These are phyloP conservation scores for Calocybe cyanea DNA, from an alignment of 768 basidiomycete species.

Conservation along the genomic window DNA sequence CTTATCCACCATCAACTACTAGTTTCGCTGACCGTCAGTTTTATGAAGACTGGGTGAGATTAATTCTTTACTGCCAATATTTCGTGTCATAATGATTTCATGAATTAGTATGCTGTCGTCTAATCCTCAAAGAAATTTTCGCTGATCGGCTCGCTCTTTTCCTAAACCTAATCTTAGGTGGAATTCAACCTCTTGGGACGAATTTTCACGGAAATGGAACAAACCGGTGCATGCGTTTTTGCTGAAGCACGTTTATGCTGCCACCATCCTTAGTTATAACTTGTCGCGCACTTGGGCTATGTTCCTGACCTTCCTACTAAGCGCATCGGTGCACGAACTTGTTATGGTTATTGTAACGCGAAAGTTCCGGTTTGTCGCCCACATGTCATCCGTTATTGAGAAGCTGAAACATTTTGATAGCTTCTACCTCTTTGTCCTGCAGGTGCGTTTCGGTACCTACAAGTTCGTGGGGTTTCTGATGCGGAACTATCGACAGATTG, in stretches of 20 bases:
- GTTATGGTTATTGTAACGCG: conserved; percentile 95
- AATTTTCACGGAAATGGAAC: conserved; percentile 98
- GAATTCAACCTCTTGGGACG: conserved; percentile 97
- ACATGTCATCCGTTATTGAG: neutral
- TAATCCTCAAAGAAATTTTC: no score
- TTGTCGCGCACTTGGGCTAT: conserved; percentile 80
- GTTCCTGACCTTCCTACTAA: conserved; percentile 88
- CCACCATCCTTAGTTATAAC: conserved; percentile 73
- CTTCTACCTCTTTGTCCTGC: conserved; percentile 81
- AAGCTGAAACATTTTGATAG: conserved; percentile 30
- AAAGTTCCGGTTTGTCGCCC: conserved; percentile 69
- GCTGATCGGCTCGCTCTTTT: no score
- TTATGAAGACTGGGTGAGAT: conserved; percentile 89
- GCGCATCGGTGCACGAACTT: conserved; percentile 87
- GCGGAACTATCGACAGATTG: conserved; percentile 45
- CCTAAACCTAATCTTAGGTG: conserved; percentile 51
- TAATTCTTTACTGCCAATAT: neutral
- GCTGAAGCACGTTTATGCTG: conserved; percentile 92
- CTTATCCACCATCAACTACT: neutral
- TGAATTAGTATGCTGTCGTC: conserved; percentile 17
- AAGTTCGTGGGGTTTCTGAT: neutral
- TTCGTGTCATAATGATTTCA: conserved; percentile 1
- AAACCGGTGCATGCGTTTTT: conserved; percentile 94
- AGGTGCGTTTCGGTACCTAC: conserved; percentile 33
- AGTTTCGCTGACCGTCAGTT: conserved; percentile 98